A percentile compares a stretch with the other conserved stretches of the same genome.
These are phyloP conservation scores for Rhizophora mangle DNA, from an alignment of 345 rosid genomes.

Conservation along the genomic window DNA sequence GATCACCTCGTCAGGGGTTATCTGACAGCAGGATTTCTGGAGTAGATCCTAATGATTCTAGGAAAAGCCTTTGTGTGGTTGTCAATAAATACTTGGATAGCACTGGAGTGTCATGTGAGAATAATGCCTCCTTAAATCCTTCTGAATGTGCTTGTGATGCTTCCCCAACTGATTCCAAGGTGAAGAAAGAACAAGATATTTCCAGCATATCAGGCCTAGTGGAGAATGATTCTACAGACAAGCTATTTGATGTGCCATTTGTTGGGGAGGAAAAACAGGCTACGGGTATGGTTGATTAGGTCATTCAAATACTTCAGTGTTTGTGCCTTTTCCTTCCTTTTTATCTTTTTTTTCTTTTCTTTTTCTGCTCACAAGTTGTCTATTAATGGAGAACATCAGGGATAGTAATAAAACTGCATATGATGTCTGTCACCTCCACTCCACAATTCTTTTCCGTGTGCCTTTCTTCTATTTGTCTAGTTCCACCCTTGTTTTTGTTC, in stretches of 20 bases:
- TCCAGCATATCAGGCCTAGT: constrained; percentile 39
- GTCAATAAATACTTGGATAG: constrained; percentile 63
- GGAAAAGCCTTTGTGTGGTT: constrained; percentile 40
- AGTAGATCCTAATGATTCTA: constrained; percentile 54
- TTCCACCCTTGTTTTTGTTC: no score
- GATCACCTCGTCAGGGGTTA: constrained; percentile 39
- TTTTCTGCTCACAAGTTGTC: no score
- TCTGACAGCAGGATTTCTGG: constrained; percentile 57
- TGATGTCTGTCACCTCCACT: no score
- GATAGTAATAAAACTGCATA: no score
- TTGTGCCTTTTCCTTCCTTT: background rate
- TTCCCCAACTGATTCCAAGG: constrained; percentile 41
- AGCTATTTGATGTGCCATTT: constrained; percentile 79
- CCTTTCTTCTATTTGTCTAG: no score
- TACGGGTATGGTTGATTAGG: constrained; percentile 51
- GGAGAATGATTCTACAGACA: constrained; percentile 52
- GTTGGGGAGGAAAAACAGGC: constrained; percentile 58
- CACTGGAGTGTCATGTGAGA: constrained; percentile 57
- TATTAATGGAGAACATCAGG: no score
- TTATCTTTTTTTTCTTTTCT: no score
- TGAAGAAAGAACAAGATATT: constrained; percentile 50
- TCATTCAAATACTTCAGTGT: background rate
- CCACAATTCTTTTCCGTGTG: no score
- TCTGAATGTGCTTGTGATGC: constrained; percentile 44
- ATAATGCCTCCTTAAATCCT: constrained; percentile 36